phyloP scores from a whole-genome alignment of 1,139 yeast species.

The Pichia inconspicua region DNA sequence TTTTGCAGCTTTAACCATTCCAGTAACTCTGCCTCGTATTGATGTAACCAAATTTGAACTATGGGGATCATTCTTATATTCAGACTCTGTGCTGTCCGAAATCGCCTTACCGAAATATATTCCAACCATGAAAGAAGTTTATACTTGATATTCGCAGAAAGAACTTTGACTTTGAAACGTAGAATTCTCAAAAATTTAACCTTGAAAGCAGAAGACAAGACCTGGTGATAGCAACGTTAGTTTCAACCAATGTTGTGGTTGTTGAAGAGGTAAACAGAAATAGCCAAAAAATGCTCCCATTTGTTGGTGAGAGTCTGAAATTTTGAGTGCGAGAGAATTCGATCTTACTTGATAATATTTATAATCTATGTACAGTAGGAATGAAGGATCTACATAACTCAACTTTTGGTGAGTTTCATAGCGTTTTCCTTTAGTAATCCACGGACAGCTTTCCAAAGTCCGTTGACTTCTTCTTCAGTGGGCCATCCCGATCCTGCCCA shows the following conservation, averaged over 20 bases:
- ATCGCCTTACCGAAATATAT: constrained; percentile 2
- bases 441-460: constrained; percentile 59
- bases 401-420: constrained; percentile 6
- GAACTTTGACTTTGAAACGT: background rate
- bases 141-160: background rate
- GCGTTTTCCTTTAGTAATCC: constrained; percentile 35
- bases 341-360: background rate
- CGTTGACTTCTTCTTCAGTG: constrained; percentile 49
- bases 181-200: background rate
- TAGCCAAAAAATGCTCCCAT: background rate
- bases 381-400: background rate
- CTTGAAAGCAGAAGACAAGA: background rate
- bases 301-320: background rate
- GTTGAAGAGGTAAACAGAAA: background rate
- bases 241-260: background rate
- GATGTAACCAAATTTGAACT: constrained; percentile 7
- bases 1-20: background rate
- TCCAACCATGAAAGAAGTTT: constrained; percentile 4
- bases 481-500: constrained; percentile 93
- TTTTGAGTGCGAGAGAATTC: too few species aligned
- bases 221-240: background rate
- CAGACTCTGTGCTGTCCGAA: constrained; percentile 7
- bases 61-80: constrained; percentile 5
- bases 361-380: background rate
- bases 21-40: constrained; percentile 3